A percentile compares a stretch with the other conserved stretches of the same genome.
Conservation (phyloP, 306 rosid species). For the Ochetophila trinervis region DNA sequence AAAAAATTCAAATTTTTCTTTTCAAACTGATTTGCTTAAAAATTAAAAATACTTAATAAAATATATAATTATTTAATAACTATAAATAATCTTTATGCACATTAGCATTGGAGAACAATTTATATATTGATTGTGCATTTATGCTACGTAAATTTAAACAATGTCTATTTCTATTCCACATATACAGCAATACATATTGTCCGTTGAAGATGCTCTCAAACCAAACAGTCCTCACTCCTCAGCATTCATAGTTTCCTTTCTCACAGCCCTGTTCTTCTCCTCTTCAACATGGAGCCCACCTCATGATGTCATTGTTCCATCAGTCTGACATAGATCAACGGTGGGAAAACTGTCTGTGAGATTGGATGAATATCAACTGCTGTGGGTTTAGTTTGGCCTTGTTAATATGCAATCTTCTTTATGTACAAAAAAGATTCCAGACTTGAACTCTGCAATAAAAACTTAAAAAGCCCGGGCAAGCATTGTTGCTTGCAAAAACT, state of each 20-base stretch:
- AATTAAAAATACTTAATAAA: too few relatives aligned
- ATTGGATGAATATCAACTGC: neutral
- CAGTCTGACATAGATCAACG: neutral
- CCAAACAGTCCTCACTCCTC: neutral
- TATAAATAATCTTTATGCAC: too few relatives aligned
- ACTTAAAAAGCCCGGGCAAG: conserved; percentile 48
- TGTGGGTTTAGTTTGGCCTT: neutral
- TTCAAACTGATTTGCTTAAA: too few relatives aligned
- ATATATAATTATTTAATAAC: too few relatives aligned
- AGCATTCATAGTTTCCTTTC: neutral
- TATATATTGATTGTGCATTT: too few relatives aligned
- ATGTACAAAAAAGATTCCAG: conserved; percentile 36
- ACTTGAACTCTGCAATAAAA: conserved; percentile 32
- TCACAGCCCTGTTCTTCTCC: conserved; percentile 4
- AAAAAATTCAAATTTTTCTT: too few relatives aligned
- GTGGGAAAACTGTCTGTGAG: conserved; percentile 21
- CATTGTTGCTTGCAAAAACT: conserved; percentile 10
- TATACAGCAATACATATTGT: too few relatives aligned
- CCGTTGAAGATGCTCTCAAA: too few relatives aligned
- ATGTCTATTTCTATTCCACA: too few relatives aligned
- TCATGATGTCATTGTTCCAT: neutral
- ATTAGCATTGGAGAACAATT: too few relatives aligned
- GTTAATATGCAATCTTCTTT: neutral
- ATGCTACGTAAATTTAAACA: too few relatives aligned
- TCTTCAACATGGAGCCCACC: neutral